phyloP scores from a whole-genome alignment of 23 red algal species.

The Chondrus crispus region DNA sequence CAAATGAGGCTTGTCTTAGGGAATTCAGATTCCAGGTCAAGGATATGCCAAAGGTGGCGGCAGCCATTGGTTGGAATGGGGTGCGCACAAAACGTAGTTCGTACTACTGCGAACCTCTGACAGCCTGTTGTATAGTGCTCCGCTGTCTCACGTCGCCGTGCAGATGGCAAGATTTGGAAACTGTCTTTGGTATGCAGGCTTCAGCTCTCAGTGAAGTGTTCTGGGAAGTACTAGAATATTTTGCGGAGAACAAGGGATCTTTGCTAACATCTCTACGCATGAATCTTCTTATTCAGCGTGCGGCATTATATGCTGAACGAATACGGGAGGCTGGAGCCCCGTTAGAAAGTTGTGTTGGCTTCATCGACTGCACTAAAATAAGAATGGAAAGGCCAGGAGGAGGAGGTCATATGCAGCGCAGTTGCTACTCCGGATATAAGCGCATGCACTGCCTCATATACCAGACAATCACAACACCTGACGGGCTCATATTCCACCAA shows the following conservation, averaged over 20 bases:
- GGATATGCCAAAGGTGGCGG: too few species aligned
- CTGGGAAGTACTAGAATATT: too few species aligned
- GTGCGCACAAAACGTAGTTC: neutral
- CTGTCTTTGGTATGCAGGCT: too few species aligned
- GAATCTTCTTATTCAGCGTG: neutral
- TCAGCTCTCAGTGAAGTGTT: too few species aligned
- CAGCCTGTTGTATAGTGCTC: neutral
- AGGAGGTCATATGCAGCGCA: neutral
- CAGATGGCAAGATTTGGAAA: neutral
- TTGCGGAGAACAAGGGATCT: too few species aligned
- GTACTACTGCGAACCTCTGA: neutral
- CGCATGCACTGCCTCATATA: neutral
- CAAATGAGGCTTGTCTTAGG: too few species aligned
- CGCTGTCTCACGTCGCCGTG: neutral
- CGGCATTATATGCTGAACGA: neutral
- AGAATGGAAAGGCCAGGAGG: neutral
- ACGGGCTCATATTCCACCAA: neutral
- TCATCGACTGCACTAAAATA: neutral
- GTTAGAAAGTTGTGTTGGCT: neutral
- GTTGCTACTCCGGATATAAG: neutral
- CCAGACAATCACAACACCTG: neutral
- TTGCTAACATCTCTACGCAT: too few species aligned
- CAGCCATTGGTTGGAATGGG: too few species aligned
- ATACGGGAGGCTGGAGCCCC: neutral
- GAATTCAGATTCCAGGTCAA: too few species aligned